phyloP scores from a whole-genome alignment of 352 stramenopile genomes.

The Globisporangium uncinulatum region DNA sequence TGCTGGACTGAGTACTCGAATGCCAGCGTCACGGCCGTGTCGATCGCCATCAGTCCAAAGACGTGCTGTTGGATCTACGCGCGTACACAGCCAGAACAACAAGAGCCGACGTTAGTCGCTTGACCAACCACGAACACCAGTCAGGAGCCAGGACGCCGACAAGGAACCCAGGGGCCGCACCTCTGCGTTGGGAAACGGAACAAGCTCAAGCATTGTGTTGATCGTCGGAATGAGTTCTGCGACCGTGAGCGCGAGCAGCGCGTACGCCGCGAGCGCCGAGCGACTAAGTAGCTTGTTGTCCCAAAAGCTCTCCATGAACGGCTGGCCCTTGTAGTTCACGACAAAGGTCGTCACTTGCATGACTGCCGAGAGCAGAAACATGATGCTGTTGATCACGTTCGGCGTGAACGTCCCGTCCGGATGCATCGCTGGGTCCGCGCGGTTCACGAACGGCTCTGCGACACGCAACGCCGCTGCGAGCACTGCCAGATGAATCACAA shows the following conservation, averaged over 20 bases:
- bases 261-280: slow-evolving; percentile 27
- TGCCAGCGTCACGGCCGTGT: slow-evolving; percentile 42
- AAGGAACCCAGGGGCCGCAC: slow-evolving; percentile 26
- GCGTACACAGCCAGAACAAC: background rate
- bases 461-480: slow-evolving; percentile 54
- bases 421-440: slow-evolving; percentile 48
- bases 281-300: slow-evolving; percentile 29
- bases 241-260: slow-evolving; percentile 18
- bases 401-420: slow-evolving; percentile 86
- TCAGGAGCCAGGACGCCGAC: background rate
- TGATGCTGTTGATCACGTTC: slow-evolving; percentile 93
- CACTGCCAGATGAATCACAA: slow-evolving; percentile 83
- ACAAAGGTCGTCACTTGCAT: slow-evolving; percentile 57
- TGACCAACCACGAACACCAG: slow-evolving; percentile 3
- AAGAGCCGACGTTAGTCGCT: too few species aligned
- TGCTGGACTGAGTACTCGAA: slow-evolving; percentile 34
- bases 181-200: slow-evolving; percentile 28
- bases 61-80: slow-evolving; percentile 33
- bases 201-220: slow-evolving; percentile 34
- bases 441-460: slow-evolving; percentile 60
- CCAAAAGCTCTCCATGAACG: slow-evolving; percentile 54
- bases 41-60: slow-evolving; percentile 44
- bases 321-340: slow-evolving; percentile 41
- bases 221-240: slow-evolving; percentile 27
- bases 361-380: slow-evolving; percentile 90